phyloP scores from a whole-genome alignment of 495 filamentous ascomycete genomes.

The Hypoxylon cercidicola region DNA sequence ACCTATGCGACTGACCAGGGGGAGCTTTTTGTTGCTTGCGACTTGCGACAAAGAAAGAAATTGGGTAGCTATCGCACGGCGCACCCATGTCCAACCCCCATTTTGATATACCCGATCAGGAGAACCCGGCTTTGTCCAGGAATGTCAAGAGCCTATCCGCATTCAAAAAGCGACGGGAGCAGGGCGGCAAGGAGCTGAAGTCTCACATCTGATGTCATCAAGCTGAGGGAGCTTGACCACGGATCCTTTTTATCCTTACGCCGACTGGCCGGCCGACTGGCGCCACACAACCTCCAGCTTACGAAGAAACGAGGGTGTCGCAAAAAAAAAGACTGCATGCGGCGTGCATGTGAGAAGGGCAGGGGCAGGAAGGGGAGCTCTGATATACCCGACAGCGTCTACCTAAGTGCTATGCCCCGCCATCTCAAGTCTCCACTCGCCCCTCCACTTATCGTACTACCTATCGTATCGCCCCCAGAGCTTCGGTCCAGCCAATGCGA shows the following conservation, averaged over 20 bases:
- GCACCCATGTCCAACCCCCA: slow-evolving; percentile 20
- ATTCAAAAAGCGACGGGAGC: slow-evolving; percentile 26
- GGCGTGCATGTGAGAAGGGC: slow-evolving; percentile 33
- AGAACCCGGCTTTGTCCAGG: slow-evolving; percentile 35
- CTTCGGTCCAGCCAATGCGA: slow-evolving; percentile 37
- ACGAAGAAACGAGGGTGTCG: slow-evolving; percentile 10
- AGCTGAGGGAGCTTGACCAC: slow-evolving; percentile 29
- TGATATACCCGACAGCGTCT: slow-evolving; percentile 39
- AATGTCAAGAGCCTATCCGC: slow-evolving; percentile 31
- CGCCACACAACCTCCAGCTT: slow-evolving; percentile 2
- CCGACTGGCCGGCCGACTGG: slow-evolving; percentile 16
- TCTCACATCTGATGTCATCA: slow-evolving; percentile 41
- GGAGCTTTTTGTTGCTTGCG: slow-evolving; percentile 17
- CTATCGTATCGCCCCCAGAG: slow-evolving; percentile 36
- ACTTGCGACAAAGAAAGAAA: slow-evolving; percentile 32
- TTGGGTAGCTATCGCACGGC: slow-evolving; percentile 35
- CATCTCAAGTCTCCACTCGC: slow-evolving; percentile 33
- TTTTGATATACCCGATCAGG: slow-evolving; percentile 25
- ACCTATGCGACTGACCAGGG: slow-evolving; percentile 31
- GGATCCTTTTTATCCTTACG: slow-evolving; percentile 24
- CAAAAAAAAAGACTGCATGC: slow-evolving; percentile 6
- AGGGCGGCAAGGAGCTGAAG: slow-evolving; percentile 21
- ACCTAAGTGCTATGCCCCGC: slow-evolving; percentile 38
- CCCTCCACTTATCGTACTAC: slow-evolving; percentile 19
- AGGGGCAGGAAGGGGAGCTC: slow-evolving; percentile 23